Conservation (phyloP, 768 basidiomycete genomes). For the Rhodotorula babjevae region DNA sequence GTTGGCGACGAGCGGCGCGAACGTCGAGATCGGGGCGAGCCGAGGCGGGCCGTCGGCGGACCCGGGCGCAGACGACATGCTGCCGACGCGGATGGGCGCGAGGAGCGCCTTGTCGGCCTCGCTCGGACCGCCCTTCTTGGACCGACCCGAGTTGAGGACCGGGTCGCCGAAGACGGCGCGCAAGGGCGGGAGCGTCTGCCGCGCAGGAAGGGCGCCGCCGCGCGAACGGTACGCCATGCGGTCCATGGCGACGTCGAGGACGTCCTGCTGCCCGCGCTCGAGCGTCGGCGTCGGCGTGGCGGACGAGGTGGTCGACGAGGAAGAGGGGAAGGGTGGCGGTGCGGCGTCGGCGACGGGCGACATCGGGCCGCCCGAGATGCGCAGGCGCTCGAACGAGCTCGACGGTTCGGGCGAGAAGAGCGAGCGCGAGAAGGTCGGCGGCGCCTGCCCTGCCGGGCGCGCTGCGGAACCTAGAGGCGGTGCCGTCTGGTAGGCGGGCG, state of each 20-base stretch:
- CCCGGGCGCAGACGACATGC: not conserved
- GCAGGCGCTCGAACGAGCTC: conserved; percentile 27
- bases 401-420: conserved; percentile 30
- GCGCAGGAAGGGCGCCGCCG: conserved; percentile 8
- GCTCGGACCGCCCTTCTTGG: conserved; percentile 1
- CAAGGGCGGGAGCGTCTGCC: conserved; percentile 28
- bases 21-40: conserved; percentile 21
- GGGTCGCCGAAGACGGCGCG: conserved; percentile 22
- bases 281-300: not conserved
- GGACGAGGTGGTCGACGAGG: not conserved
- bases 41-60: not conserved
- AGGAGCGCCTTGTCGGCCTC: conserved; percentile 36
- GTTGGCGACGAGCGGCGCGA: not conserved
- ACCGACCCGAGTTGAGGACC: not conserved
- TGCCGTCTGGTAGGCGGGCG: not conserved
- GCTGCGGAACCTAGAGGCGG: not conserved
- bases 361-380: conserved; percentile 18
- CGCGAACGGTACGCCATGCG: conserved; percentile 20
- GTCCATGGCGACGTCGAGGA: conserved; percentile 36
- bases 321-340: not conserved
- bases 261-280: not conserved
- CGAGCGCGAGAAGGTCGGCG: not conserved
- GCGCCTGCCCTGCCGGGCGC: too few relatives aligned
- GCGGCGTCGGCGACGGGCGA: conserved; percentile 1
- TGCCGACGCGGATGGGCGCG: conserved; percentile 14